A percentile compares a stretch with the other conserved stretches of the same genome.
Conservation (phyloP, 106 monocot genomes). For the Phalaenopsis equestris region DNA sequence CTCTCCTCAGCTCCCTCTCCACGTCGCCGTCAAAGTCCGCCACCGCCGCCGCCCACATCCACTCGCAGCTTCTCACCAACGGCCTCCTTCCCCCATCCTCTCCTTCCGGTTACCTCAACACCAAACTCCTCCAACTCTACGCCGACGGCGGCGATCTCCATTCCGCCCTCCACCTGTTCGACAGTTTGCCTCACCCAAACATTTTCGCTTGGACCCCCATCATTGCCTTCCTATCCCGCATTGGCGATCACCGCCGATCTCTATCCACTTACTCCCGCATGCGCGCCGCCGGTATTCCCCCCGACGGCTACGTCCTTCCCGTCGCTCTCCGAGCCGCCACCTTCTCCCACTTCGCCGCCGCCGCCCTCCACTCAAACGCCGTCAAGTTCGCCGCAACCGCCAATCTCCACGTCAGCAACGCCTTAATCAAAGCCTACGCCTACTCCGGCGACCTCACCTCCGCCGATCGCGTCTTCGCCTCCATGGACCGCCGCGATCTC, state of each 20-base stretch:
- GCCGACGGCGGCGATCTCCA: slow-evolving; percentile 18
- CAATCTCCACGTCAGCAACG: slow-evolving; percentile 5
- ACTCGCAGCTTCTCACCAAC: slow-evolving; percentile 9
- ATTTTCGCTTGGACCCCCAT: slow-evolving; percentile 29
- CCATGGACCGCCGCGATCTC: background rate
- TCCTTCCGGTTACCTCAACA: slow-evolving; percentile 2
- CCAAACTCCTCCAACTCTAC: slow-evolving; percentile 32
- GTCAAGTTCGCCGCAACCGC: slow-evolving; percentile 11
- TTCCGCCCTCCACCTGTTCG: slow-evolving; percentile 21
- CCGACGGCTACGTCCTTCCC: slow-evolving; percentile 27
- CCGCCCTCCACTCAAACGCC: slow-evolving; percentile 22
- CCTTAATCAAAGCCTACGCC: slow-evolving; percentile 18
- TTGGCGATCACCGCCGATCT: slow-evolving; percentile 1
- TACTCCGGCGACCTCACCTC: slow-evolving; percentile 5
- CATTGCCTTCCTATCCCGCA: slow-evolving; percentile 20
- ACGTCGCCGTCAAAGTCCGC: background rate
- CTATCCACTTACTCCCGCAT: slow-evolving; percentile 14
- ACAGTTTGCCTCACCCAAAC: slow-evolving; percentile 12
- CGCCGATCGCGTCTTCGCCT: slow-evolving; percentile 18
- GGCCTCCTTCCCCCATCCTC: slow-evolving; percentile 12
- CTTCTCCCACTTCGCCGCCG: background rate
- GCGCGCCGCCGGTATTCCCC: slow-evolving; percentile 15
- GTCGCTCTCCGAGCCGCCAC: slow-evolving; percentile 19
- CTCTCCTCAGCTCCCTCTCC: background rate
- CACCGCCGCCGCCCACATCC: slow-evolving; percentile 8